Evolutionary conservation across 148 eudicot genomes (phyloP).

Genomic region (Heliamphora exappendiculata): DNA sequence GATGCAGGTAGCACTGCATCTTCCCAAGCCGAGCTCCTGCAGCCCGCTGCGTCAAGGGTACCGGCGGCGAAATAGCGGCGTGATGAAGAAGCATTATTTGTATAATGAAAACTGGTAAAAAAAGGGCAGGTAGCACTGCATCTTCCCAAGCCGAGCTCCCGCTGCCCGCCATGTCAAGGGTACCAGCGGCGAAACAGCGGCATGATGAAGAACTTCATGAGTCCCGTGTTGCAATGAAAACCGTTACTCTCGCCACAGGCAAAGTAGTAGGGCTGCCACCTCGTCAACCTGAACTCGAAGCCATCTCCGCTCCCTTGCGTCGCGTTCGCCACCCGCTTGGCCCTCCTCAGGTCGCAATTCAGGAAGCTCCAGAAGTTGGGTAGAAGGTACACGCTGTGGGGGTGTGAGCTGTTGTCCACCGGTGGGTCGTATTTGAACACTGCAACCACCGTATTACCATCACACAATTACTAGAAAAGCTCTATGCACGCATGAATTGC

Average conservation of each 20-base stretch:
- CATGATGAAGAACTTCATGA: conserved; percentile 58
- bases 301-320: conserved; percentile 53
- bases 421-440: conserved; percentile 69
- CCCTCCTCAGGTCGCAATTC: conserved; percentile 51
- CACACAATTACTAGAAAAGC: too few relatives aligned
- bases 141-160: background rate
- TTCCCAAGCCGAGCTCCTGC: background rate
- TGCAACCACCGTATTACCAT: conserved; percentile 13
- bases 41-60: background rate
- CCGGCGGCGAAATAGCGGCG: background rate
- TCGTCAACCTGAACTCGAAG: conserved; percentile 48
- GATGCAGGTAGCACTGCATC: too few relatives aligned
- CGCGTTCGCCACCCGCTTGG: conserved; percentile 29
- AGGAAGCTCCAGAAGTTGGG: conserved; percentile 56
- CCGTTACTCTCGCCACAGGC: conserved; percentile 68
- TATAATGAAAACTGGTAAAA: background rate
- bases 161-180: background rate
- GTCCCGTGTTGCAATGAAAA: conserved; percentile 54
- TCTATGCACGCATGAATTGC: too few relatives aligned
- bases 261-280: conserved; percentile 61
- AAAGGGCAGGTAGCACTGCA: background rate
- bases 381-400: conserved; percentile 64
- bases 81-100: background rate
- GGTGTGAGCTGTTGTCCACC: conserved; percentile 27
- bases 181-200: conserved; percentile 34